phyloP scores from a whole-genome alignment of 164 flowering plant species.

The Nelumbo lutea region DNA sequence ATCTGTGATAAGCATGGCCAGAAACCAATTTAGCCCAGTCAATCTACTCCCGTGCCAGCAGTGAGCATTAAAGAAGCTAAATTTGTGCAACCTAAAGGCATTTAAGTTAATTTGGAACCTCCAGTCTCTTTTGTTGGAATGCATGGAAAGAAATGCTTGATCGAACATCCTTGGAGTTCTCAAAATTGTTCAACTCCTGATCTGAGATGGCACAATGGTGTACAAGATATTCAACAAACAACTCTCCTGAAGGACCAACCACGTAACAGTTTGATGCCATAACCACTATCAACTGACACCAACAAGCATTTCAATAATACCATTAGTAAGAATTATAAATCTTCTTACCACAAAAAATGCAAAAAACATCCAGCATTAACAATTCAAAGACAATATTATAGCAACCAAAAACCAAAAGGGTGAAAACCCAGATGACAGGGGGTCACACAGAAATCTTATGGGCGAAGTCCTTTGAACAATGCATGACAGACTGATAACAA shows the following conservation, averaged over 20 bases:
- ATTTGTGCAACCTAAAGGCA: no score
- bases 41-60: no score
- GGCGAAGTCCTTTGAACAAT: no score
- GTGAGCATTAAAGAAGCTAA: no score
- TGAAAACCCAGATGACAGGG: background rate
- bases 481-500: no score
- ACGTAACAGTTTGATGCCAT: constrained; percentile 99
- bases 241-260: constrained; percentile 83
- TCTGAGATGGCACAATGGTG: constrained; percentile 72
- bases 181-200: constrained; percentile 34
- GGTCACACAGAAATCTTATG: no score
- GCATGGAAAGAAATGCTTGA: constrained; percentile 27
- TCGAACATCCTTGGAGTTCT: constrained; percentile 38
- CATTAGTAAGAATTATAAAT: constrained; percentile 3
- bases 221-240: constrained; percentile 89
- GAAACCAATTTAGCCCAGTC: no score
- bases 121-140: constrained; percentile 34
- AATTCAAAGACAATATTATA: background rate
- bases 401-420: background rate
- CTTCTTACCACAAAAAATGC: background rate
- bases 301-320: constrained; percentile 15
- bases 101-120: constrained; percentile 25
- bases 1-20: no score
- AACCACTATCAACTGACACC: constrained; percentile 81
- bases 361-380: background rate